Evolutionary conservation across 352 stramenopile species (phyloP).

Genomic region (Globisporangium mamillatum): DNA sequence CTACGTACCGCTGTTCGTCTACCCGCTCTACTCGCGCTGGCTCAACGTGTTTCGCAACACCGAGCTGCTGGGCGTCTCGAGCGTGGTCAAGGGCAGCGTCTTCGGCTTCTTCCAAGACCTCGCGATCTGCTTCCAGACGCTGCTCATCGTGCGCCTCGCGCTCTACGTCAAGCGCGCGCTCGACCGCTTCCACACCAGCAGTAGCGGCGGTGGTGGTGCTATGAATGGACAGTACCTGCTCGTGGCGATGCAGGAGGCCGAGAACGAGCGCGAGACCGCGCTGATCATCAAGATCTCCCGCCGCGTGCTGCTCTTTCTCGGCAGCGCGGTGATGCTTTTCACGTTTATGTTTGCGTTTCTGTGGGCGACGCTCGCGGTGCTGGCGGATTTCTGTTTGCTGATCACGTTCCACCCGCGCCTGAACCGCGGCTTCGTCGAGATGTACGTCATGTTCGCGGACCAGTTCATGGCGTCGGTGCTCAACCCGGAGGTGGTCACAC

Average conservation of each 20-base stretch:
- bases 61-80: slow-evolving; percentile 42
- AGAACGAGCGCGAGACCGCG: slow-evolving; percentile 9
- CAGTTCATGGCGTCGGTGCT: slow-evolving; percentile 56
- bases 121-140: slow-evolving; percentile 54
- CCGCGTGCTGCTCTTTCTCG: slow-evolving; percentile 3
- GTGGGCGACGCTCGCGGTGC: slow-evolving; percentile 45
- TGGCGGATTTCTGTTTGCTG: slow-evolving; percentile 66
- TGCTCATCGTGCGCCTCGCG: slow-evolving; percentile 13
- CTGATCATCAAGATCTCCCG: slow-evolving; percentile 1
- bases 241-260: slow-evolving; percentile 6
- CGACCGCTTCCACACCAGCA: slow-evolving; percentile 20
- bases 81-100: slow-evolving; percentile 42
- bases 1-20: slow-evolving; percentile 52
- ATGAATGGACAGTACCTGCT: slow-evolving; percentile 40
- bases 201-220: slow-evolving; percentile 12
- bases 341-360: slow-evolving; percentile 34
- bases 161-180: background rate
- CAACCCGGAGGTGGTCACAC: slow-evolving; percentile 56
- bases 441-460: slow-evolving; percentile 59
- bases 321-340: background rate
- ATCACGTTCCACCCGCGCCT: slow-evolving; percentile 62
- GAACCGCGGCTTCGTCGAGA: slow-evolving; percentile 60
- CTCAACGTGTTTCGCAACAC: slow-evolving; percentile 57
- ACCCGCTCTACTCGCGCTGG: slow-evolving; percentile 52
- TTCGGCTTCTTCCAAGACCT: slow-evolving; percentile 54